Percentiles rank a stretch among this genome's conserved stretches.
Conservation (phyloP, 768 basidiomycete species). For the Gyrodon lividus region DNA sequence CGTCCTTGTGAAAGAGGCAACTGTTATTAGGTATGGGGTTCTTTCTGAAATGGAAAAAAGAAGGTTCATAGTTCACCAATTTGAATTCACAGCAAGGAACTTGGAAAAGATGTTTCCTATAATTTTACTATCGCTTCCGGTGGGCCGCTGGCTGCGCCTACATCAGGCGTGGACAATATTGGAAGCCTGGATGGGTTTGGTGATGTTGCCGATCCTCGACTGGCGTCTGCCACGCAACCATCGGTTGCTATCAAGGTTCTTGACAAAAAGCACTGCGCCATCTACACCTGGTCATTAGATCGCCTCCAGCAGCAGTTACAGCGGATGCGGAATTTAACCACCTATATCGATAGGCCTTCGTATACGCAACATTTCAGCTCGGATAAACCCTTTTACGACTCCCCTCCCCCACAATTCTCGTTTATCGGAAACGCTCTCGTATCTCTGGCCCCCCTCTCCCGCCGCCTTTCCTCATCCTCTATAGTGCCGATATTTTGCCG, state of each 20-base stretch:
- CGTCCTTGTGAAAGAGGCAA: constrained; percentile 89
- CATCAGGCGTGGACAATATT: constrained; percentile 81
- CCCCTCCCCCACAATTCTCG: constrained; percentile 83
- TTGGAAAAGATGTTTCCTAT: constrained; percentile 83
- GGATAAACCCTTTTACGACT: constrained; percentile 91
- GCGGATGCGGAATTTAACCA: constrained; percentile 90
- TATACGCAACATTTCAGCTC: constrained; percentile 94
- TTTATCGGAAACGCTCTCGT: constrained; percentile 88
- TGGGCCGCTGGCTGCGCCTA: constrained; percentile 72
- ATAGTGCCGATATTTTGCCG: constrained; percentile 88
- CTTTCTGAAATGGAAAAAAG: background rate
- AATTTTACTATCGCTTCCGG: constrained; percentile 92
- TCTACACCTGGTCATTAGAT: constrained; percentile 90
- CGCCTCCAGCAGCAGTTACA: constrained; percentile 85
- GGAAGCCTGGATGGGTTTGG: constrained; percentile 90
- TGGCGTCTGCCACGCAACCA: constrained; percentile 73
- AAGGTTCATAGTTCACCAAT: constrained; percentile 4
- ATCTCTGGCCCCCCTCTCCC: constrained; percentile 77
- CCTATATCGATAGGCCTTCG: constrained; percentile 87
- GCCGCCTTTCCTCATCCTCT: constrained; percentile 71
- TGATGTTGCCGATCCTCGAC: constrained; percentile 82
- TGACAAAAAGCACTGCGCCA: constrained; percentile 81
- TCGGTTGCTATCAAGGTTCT: constrained; percentile 88
- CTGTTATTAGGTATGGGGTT: constrained; percentile 73
- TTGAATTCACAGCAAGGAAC: constrained; percentile 63